Percentiles rank a stretch among this genome's conserved stretches.
These are phyloP conservation scores for Iris pallida DNA, from an alignment of 116 monocot genomes.

Conservation along the genomic window DNA sequence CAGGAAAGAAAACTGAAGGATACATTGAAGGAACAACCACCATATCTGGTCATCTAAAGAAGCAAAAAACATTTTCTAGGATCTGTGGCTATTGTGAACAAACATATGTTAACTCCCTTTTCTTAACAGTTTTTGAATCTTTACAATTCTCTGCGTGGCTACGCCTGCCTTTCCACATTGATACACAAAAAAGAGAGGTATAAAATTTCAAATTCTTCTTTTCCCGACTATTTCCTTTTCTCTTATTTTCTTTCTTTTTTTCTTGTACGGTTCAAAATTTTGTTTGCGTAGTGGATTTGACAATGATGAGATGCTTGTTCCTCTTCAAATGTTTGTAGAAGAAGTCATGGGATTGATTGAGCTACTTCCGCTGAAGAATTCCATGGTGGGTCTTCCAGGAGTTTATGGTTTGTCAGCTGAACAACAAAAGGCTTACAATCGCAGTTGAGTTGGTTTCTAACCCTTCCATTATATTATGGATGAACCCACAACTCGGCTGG, in stretches of 20 bases:
- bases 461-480: slow-evolving; percentile 82
- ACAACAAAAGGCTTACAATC: slow-evolving; percentile 65
- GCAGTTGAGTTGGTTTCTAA: slow-evolving; percentile 23
- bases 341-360: slow-evolving; percentile 71
- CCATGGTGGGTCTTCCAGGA: slow-evolving; percentile 70
- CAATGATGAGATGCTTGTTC: neutral
- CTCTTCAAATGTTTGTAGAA: slow-evolving; percentile 56
- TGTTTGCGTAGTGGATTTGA: neutral
- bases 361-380: slow-evolving; percentile 45
- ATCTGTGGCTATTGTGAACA: slow-evolving; percentile 64
- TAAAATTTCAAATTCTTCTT: neutral
- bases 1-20: slow-evolving; percentile 14
- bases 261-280: too few species aligned
- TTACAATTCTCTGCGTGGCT: slow-evolving; percentile 58
- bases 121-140: slow-evolving; percentile 46
- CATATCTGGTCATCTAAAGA: slow-evolving; percentile 22
- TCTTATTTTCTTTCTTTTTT: neutral
- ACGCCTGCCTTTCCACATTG: slow-evolving; percentile 29
- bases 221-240: neutral
- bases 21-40: slow-evolving; percentile 7
- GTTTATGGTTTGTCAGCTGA: slow-evolving; percentile 55
- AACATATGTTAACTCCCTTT: slow-evolving; percentile 48
- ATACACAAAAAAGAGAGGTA: slow-evolving; percentile 4
- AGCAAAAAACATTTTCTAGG: slow-evolving; percentile 50
- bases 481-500: slow-evolving; percentile 76